Percentiles rank a stretch among this genome's conserved stretches.
These are phyloP conservation scores for Phytomonas francai DNA, from an alignment of 208 protist genomes.

Conservation along the genomic window DNA sequence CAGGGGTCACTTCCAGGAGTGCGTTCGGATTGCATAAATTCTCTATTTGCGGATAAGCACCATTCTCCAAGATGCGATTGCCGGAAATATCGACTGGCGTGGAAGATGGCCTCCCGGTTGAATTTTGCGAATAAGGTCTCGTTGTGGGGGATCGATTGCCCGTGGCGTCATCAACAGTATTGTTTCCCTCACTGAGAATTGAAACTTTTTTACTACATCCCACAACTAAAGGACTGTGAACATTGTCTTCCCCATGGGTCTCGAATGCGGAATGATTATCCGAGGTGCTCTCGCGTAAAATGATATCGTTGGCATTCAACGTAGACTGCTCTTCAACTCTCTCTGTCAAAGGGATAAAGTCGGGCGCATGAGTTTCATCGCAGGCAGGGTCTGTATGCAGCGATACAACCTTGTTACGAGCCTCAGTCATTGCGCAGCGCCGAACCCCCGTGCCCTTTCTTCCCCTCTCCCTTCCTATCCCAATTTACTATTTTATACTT, in stretches of 20 bases:
- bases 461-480: not conserved
- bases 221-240: not conserved
- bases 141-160: not conserved
- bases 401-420: not conserved
- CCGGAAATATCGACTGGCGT: not conserved
- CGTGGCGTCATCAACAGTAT: not conserved
- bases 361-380: not conserved
- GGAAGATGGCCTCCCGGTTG: not conserved
- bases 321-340: not conserved
- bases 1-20: not conserved
- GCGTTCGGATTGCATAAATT: not conserved
- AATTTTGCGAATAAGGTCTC: not conserved
- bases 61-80: not conserved
- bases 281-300: not conserved
- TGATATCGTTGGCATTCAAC: not conserved
- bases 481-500: not conserved
- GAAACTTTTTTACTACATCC: not conserved
- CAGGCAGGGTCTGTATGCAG: too few relatives aligned
- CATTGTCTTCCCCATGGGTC: not conserved
- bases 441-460: not conserved
- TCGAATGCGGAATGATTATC: too few relatives aligned
- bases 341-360: not conserved
- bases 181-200: not conserved
- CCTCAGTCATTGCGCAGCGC: not conserved
- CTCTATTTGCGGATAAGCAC: not conserved